Conservation (phyloP, 1,284 basidiomycete genomes). For the Pseudozyma thailandica region DNA sequence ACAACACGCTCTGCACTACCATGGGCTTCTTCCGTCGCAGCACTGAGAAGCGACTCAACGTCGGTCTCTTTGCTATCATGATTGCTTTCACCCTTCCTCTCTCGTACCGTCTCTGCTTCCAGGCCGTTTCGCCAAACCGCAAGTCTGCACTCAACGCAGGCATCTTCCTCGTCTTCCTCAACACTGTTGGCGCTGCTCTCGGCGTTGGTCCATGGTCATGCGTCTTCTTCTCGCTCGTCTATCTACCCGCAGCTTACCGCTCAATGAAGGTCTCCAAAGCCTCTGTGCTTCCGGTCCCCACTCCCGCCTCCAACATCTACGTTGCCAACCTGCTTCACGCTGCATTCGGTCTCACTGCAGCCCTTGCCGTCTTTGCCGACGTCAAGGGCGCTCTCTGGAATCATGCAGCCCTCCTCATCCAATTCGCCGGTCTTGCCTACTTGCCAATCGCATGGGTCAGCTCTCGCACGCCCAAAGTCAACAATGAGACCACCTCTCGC, state of each 20-base stretch:
- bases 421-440: constrained; percentile 34
- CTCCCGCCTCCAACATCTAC: constrained; percentile 43
- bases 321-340: constrained; percentile 36
- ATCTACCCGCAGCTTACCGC: constrained; percentile 32
- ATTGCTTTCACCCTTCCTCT: constrained; percentile 25
- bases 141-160: constrained; percentile 38
- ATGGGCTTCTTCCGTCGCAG: constrained; percentile 38
- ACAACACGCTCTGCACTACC: constrained; percentile 45
- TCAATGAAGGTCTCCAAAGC: constrained; percentile 36
- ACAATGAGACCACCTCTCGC: constrained; percentile 32
- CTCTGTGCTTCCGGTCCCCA: constrained; percentile 39
- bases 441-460: constrained; percentile 36
- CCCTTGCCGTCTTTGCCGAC: constrained; percentile 22
- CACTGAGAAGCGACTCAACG: constrained; percentile 36
- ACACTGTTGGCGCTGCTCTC: constrained; percentile 27
- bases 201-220: constrained; percentile 40
- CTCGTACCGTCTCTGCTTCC: constrained; percentile 43
- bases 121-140: constrained; percentile 49
- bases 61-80: constrained; percentile 42
- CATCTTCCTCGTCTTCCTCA: constrained; percentile 31
- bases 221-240: constrained; percentile 28
- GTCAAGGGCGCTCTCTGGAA: constrained; percentile 19
- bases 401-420: constrained; percentile 27
- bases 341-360: constrained; percentile 11
- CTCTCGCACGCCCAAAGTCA: constrained; percentile 44